phyloP scores from a whole-genome alignment of 192 early-diverging fungal genomes.

The Podila minutissima region DNA sequence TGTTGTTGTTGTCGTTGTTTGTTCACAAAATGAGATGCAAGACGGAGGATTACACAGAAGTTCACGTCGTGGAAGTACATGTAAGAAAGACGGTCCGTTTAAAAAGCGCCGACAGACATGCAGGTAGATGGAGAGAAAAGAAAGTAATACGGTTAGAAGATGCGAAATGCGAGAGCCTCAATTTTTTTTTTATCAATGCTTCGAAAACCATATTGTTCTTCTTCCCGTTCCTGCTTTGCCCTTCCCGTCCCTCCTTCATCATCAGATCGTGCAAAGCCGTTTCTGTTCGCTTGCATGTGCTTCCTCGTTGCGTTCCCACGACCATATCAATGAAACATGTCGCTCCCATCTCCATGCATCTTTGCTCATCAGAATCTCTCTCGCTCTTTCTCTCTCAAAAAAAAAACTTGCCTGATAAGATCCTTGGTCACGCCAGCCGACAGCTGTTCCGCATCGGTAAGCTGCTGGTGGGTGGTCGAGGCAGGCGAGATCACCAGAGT shows the following conservation, averaged over 20 bases:
- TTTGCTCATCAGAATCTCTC: background rate
- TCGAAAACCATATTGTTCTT: no score
- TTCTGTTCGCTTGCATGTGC: no score
- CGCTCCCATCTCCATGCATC: background rate
- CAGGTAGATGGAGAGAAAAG: no score
- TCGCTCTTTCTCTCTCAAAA: background rate
- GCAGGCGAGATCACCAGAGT: slow-evolving; percentile 90
- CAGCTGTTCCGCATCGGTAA: slow-evolving; percentile 83
- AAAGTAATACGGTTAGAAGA: no score
- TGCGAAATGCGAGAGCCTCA: no score
- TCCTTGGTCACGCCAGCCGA: slow-evolving; percentile 82
- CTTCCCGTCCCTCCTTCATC: background rate
- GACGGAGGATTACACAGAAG: slow-evolving; percentile 6
- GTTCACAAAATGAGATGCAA: slow-evolving; percentile 1
- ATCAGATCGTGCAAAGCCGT: no score
- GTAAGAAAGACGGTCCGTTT: background rate
- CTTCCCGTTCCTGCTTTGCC: background rate
- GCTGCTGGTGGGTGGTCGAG: slow-evolving; percentile 89
- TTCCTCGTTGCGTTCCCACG: background rate
- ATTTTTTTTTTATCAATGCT: no score
- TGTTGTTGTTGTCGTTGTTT: background rate
- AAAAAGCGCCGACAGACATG: no score
- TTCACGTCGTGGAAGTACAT: background rate
- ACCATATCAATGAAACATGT: background rate
- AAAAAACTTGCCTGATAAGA: slow-evolving; percentile 58